Percentiles rank a stretch among this genome's conserved stretches.
Evolutionary conservation across 2,329 filamentous ascomycete species (phyloP).

Genomic region (Cryphonectria japonica): DNA sequence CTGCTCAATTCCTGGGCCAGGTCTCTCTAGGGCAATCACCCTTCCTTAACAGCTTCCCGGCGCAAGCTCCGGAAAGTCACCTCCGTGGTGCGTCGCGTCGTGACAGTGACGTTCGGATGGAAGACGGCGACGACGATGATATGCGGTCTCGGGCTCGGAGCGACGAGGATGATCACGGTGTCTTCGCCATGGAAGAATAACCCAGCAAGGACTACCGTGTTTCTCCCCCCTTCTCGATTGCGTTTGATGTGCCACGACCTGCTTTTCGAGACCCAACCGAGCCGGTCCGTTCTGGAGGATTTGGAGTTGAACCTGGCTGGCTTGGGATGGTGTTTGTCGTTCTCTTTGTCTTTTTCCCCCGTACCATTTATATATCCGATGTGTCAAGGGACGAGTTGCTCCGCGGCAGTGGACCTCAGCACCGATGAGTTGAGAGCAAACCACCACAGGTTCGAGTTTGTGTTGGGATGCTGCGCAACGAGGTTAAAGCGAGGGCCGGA

Average conservation of each 20-base stretch:
- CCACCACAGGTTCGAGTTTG: constrained; percentile 30
- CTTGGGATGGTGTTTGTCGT: constrained; percentile 25
- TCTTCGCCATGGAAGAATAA: constrained; percentile 98
- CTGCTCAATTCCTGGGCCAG: constrained; percentile 75
- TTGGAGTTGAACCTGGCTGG: constrained; percentile 37
- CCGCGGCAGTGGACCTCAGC: constrained; percentile 65
- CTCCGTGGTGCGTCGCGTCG: constrained; percentile 58
- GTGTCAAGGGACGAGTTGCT: constrained; percentile 61
- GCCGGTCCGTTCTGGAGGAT: constrained; percentile 19
- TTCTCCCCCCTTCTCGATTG: constrained; percentile 14
- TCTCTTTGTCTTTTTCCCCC: constrained; percentile 44
- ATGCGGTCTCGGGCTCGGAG: constrained; percentile 64
- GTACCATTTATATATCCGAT: constrained; percentile 49
- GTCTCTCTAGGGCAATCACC: constrained; percentile 61
- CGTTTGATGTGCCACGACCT: constrained; percentile 30
- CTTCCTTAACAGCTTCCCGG: constrained; percentile 67
- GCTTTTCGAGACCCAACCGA: constrained; percentile 22
- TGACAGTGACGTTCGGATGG: constrained; percentile 67
- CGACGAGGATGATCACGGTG: constrained; percentile 91
- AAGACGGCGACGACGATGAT: constrained; percentile 71
- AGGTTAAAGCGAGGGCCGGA: constrained; percentile 73
- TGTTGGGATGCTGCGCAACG: constrained; percentile 51
- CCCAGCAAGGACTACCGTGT: constrained; percentile 15
- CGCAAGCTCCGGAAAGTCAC: constrained; percentile 66
- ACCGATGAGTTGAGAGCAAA: constrained; percentile 67